A percentile compares a stretch with the other conserved stretches of the same genome.
Conservation (phyloP, 164 flowering plant species). For the Warburgia ugandensis region DNA sequence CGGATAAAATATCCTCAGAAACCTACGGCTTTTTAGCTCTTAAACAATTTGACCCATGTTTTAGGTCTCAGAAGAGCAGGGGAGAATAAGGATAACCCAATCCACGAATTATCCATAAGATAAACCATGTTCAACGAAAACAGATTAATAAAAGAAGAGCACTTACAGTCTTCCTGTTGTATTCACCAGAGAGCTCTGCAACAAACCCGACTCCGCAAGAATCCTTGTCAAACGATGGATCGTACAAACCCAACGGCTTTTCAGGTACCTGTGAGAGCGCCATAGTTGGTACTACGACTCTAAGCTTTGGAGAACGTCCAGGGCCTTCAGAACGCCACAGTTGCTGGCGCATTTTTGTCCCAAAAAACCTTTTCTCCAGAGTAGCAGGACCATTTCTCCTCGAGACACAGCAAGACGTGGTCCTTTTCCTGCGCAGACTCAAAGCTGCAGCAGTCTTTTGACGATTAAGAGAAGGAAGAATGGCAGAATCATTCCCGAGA, state of each 20-base stretch:
- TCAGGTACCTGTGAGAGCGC: slow-evolving; percentile 80
- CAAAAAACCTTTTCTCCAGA: slow-evolving; percentile 36
- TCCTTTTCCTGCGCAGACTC: slow-evolving; percentile 12
- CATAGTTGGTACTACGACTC: slow-evolving; percentile 39
- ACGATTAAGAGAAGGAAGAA: slow-evolving; percentile 14
- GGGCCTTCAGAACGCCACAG: slow-evolving; percentile 68
- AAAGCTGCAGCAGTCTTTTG: slow-evolving; percentile 24
- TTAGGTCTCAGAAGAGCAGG: no score
- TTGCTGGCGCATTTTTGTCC: slow-evolving; percentile 37
- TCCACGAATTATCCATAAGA: neutral
- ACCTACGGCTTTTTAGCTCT: no score
- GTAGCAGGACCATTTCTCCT: slow-evolving; percentile 3
- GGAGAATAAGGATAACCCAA: no score
- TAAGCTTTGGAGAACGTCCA: slow-evolving; percentile 52
- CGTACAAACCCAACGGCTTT: slow-evolving; percentile 87
- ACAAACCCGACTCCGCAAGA: slow-evolving; percentile 98
- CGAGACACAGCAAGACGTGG: slow-evolving; percentile 17
- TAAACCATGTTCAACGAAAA: neutral
- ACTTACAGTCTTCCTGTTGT: slow-evolving; percentile 78
- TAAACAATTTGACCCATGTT: no score
- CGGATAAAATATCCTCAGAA: no score
- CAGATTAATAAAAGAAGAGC: no score
- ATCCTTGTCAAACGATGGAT: slow-evolving; percentile 87
- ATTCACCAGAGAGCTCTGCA: slow-evolving; percentile 87
- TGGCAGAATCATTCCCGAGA: slow-evolving; percentile 16